Evolutionary conservation across 2,329 filamentous ascomycete genomes (phyloP), one percentile per base, ranked within the genome.

Genomic region (Knoxdaviesia proteae): DNA sequence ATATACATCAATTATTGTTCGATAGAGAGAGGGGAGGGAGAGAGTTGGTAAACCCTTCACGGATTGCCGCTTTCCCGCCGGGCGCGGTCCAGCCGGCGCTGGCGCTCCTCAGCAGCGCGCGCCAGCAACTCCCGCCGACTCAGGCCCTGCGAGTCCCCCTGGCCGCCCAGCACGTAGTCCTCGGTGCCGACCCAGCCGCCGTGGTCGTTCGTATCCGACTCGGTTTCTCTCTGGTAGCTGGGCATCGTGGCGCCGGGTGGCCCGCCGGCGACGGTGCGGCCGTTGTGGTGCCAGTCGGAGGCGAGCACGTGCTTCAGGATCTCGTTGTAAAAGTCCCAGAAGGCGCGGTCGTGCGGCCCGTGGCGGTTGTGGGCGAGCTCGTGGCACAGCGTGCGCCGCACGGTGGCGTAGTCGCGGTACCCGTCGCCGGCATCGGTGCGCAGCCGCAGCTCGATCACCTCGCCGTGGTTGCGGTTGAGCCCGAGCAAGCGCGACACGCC

Each of bases 341-440:
- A 98, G 39, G 81, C 63, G 11, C 74, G 66, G 58, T 96, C 86
- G 57, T 98, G 90, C 0, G 80, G 74, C 0, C 80, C 68, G 60
- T 80, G 79, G 7, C 94, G 83, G 52, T 94, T 94, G 59, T 98
- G 90, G 49, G 87, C 80, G 11, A 98, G 67, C 63, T 98, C 90
- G 61, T 98, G 90, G 55, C 88, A 96, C 8, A 98, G 65, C 39
- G 90, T 96, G 51, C 82, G 83, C 42, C 90, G 73, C 40, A 98
- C 92, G 0, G 80, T 87, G 51, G 80, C 79, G 61, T 96, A 98
- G 56, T 94, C 84, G 35, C 90, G 66, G 54, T 94, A 96, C 1
- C 90, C 90, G 56, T 94, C 86, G 56, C 90, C 84, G 3, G 82
- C 83, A 60, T 98, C 90, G 1, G 90, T 96, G n/a, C 90, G 68